These are phyloP conservation scores for Onygena corvina DNA, from an alignment of 2,329 filamentous ascomycete genomes.

Conservation along the genomic window DNA sequence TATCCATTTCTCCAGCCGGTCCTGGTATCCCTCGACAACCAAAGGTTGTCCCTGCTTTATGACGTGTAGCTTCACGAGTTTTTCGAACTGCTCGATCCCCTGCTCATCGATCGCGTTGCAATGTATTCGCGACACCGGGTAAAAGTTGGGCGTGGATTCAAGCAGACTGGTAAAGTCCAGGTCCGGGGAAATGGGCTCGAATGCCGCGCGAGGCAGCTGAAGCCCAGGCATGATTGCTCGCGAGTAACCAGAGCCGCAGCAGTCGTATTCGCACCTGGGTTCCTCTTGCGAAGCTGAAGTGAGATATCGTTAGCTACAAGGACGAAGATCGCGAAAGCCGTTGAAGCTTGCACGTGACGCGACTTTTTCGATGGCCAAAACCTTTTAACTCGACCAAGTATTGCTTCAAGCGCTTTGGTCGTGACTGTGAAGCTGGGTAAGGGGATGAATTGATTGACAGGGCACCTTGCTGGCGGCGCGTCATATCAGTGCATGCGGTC, in stretches of 20 bases:
- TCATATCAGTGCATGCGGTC: too few relatives aligned
- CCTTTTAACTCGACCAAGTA: too few relatives aligned
- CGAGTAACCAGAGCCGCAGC: neutral
- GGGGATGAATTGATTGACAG: too few relatives aligned
- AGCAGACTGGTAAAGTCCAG: slow-evolving; percentile 67
- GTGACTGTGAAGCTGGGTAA: too few relatives aligned
- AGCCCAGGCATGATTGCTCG: slow-evolving; percentile 56
- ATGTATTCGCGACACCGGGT: slow-evolving; percentile 71
- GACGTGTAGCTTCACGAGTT: slow-evolving; percentile 70
- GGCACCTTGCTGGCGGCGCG: too few relatives aligned
- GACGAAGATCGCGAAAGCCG: neutral
- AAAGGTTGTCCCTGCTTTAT: slow-evolving; percentile 75
- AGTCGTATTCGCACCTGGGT: neutral
- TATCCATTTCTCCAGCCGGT: slow-evolving; percentile 59
- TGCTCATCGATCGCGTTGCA: slow-evolving; percentile 65
- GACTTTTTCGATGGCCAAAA: neutral
- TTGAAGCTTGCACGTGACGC: neutral
- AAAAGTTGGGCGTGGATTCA: slow-evolving; percentile 68
- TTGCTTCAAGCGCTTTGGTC: too few relatives aligned
- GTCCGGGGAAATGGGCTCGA: slow-evolving; percentile 79
- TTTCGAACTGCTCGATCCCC: slow-evolving; percentile 69
- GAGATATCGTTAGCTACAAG: neutral
- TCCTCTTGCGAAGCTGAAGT: neutral
- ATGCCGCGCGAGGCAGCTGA: slow-evolving; percentile 66
- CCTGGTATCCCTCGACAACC: slow-evolving; percentile 80